A percentile compares a stretch with the other conserved stretches of the same genome.
phyloP scores from a whole-genome alignment of 2,329 filamentous ascomycete genomes.

The Colletotrichum karsti region DNA sequence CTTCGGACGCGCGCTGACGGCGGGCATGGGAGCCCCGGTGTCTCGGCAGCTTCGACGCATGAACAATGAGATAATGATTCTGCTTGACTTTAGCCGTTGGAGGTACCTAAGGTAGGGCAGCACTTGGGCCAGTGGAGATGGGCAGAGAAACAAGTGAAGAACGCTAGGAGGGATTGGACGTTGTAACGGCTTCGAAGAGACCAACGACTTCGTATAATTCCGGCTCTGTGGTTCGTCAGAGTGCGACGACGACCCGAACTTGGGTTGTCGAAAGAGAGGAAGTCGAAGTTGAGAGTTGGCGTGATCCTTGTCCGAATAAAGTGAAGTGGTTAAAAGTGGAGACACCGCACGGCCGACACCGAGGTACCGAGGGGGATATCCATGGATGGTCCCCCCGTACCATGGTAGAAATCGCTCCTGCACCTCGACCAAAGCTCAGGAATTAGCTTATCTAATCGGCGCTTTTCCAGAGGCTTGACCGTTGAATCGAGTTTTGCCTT shows the following conservation, averaged over 20 bases:
- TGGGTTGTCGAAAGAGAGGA: neutral
- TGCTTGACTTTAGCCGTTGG: neutral
- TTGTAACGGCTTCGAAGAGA: neutral
- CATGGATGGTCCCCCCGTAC: neutral
- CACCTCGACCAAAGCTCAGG: neutral
- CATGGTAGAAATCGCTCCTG: neutral
- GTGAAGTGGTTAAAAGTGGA: conserved; percentile 13
- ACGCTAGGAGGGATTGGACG: neutral
- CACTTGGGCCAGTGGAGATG: too few relatives aligned
- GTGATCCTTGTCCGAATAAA: neutral
- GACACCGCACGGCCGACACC: conserved; percentile 11
- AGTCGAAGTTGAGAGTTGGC: conserved; percentile 16
- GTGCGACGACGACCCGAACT: conserved; percentile 2
- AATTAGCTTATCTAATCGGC: neutral
- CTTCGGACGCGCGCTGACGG: neutral
- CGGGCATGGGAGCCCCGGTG: conserved; percentile 3
- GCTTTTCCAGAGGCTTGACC: neutral
- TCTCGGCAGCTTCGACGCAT: neutral
- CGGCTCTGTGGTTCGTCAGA: conserved; percentile 8
- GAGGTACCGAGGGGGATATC: neutral
- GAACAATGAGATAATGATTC: conserved; percentile 6
- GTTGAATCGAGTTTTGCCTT: neutral
- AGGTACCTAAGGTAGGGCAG: neutral
- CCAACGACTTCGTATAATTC: neutral
- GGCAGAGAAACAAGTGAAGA: neutral